A percentile compares a stretch with the other conserved stretches of the same genome.
Evolutionary conservation across 2,329 filamentous ascomycete genomes (phyloP).

Genomic region (Furcasterigmium sp.): DNA sequence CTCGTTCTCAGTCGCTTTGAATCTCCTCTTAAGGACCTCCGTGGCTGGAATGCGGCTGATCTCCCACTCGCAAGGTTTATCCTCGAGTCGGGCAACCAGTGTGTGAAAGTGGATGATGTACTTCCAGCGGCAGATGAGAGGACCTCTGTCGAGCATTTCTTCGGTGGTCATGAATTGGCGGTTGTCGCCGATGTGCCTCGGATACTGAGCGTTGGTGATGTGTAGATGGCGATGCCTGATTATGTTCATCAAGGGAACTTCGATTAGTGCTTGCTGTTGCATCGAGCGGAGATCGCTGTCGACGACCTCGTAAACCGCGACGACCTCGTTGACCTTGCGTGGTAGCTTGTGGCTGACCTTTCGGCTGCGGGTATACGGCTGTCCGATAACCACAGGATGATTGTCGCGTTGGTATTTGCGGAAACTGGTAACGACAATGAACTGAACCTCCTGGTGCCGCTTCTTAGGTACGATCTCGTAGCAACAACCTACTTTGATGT

Average conservation of each 20-base stretch:
- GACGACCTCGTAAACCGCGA: constrained; percentile 34
- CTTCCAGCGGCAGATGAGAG: constrained; percentile 50
- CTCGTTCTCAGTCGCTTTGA: constrained; percentile 20
- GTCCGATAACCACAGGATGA: constrained; percentile 27
- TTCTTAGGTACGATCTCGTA: constrained; percentile 19
- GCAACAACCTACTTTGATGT: constrained; percentile 17
- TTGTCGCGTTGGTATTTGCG: constrained; percentile 19
- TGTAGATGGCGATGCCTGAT: constrained; percentile 35
- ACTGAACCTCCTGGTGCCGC: constrained; percentile 22
- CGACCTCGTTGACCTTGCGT: constrained; percentile 36
- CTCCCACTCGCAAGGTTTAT: constrained; percentile 26
- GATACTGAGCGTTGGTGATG: constrained; percentile 51
- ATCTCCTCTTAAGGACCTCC: constrained; percentile 23
- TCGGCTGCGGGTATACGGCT: constrained; percentile 28
- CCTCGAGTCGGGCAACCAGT: constrained; percentile 12
- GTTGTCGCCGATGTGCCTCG: constrained; percentile 23
- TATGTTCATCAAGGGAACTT: constrained; percentile 34
- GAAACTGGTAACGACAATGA: constrained; percentile 37
- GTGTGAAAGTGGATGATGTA: constrained; percentile 26
- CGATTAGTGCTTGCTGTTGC: constrained; percentile 31
- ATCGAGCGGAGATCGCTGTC: constrained; percentile 23
- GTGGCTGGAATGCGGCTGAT: constrained; percentile 23
- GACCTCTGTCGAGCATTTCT: constrained; percentile 20
- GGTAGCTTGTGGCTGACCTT: constrained; percentile 29
- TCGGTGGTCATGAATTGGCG: constrained; percentile 14